A percentile compares a stretch with the other conserved stretches of the same genome.
These are phyloP conservation scores for Pleurostoma richardsiae DNA, from an alignment of 2,329 filamentous ascomycete species.

Conservation along the genomic window DNA sequence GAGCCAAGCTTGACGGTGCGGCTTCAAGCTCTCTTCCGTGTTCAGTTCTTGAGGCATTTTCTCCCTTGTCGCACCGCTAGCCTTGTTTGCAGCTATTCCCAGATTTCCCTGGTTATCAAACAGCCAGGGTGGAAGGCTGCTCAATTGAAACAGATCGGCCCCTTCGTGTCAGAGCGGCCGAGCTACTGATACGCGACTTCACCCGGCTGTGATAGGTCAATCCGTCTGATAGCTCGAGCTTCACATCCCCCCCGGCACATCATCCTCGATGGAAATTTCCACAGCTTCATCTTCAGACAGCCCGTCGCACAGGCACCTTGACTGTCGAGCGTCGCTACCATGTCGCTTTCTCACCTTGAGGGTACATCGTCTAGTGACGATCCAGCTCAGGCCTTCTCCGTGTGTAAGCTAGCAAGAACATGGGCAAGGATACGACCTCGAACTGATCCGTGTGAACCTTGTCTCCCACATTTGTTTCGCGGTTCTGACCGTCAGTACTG, in stretches of 20 bases:
- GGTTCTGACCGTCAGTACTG: not conserved
- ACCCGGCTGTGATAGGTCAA: slow-evolving; percentile 6
- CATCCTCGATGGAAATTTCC: slow-evolving; percentile 2
- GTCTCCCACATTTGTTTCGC: not conserved
- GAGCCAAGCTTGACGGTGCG: not conserved
- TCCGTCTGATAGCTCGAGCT: slow-evolving; percentile 3
- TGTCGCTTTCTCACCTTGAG: not conserved
- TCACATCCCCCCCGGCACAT: not conserved
- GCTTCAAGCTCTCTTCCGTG: too few relatives aligned
- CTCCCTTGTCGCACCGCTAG: not conserved
- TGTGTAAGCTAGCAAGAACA: too few relatives aligned
- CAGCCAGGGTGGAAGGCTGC: slow-evolving; percentile 1
- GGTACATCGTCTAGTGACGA: not conserved
- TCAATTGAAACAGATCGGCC: slow-evolving; percentile 8
- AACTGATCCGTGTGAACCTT: not conserved
- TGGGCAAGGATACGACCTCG: not conserved
- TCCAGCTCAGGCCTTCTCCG: not conserved
- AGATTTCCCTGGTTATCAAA: not conserved
- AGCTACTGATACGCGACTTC: not conserved
- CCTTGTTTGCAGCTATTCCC: not conserved
- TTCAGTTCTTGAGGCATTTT: slow-evolving; percentile 4
- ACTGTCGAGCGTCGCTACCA: not conserved
- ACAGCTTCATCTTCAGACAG: slow-evolving; percentile 1
- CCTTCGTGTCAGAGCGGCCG: slow-evolving; percentile 4
- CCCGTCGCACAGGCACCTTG: not conserved